These are phyloP conservation scores for Fusarium odoratissimum DNA, from an alignment of 2,329 filamentous ascomycete species.

Conservation along the genomic window DNA sequence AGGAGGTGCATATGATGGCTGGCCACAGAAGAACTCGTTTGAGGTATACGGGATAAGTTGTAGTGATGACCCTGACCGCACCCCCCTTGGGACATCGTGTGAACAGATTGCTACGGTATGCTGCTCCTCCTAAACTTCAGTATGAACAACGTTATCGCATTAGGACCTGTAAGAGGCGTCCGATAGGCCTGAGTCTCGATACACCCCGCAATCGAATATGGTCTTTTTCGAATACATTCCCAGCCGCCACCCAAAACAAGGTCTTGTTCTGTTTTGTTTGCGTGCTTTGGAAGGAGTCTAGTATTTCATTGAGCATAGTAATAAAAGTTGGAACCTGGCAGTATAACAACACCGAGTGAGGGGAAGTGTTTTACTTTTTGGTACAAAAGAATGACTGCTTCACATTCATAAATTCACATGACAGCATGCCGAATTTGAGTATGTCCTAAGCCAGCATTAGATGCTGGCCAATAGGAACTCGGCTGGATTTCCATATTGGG, in stretches of 20 bases:
- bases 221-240: no score
- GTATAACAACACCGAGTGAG: neutral
- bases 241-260: neutral
- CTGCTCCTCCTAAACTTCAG: neutral
- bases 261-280: neutral
- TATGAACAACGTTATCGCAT: neutral
- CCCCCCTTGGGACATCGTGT: neutral
- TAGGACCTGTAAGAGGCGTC: neutral
- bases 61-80: neutral
- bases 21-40: neutral
- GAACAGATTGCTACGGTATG: neutral
- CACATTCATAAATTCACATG: neutral
- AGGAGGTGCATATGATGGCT: neutral
- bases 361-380: neutral
- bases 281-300: neutral
- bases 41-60: neutral
- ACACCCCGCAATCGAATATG: no score
- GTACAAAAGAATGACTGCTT: neutral
- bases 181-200: neutral
- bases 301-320: neutral
- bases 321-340: no score
- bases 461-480: constrained; percentile 23
- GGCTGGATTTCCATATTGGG: constrained; percentile 22
- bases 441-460: neutral
- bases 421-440: neutral